These are phyloP conservation scores for Mesembryanthemum crystallinum DNA, from an alignment of 148 eudicot genomes.

Conservation along the genomic window DNA sequence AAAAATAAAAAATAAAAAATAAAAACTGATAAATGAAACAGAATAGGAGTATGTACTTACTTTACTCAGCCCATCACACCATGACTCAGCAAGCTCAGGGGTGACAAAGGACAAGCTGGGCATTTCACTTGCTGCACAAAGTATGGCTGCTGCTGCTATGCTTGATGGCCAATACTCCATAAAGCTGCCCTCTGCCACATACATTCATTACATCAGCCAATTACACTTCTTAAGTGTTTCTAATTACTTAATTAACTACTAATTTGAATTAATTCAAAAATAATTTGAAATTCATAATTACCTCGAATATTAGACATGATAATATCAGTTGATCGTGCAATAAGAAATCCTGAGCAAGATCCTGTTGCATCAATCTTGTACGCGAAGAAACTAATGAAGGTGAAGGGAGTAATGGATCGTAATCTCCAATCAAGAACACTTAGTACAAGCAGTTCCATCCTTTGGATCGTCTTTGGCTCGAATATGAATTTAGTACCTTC, in stretches of 20 bases:
- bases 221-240: neutral
- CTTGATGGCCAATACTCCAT: constrained; percentile 82
- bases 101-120: constrained; percentile 66
- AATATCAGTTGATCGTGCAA: constrained; percentile 61
- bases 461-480: constrained; percentile 69
- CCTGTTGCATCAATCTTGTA: constrained; percentile 67
- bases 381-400: constrained; percentile 65
- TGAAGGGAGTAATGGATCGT: constrained; percentile 69
- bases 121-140: constrained; percentile 75
- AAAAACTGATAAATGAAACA: no score
- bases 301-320: constrained; percentile 70
- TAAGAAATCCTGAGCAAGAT: constrained; percentile 42
- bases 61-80: constrained; percentile 85
- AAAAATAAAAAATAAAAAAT: no score
- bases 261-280: neutral
- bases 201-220: constrained; percentile 19
- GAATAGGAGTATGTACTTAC: constrained; percentile 40
- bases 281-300: constrained; percentile 18
- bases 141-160: constrained; percentile 79
- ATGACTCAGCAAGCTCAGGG: constrained; percentile 66
- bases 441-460: constrained; percentile 85
- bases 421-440: constrained; percentile 79
- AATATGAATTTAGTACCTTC: constrained; percentile 69
- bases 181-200: constrained; percentile 60
- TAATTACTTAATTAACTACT: neutral